These are phyloP conservation scores for Mallotus japonicus DNA, from an alignment of 441 rosid species.

Conservation along the genomic window DNA sequence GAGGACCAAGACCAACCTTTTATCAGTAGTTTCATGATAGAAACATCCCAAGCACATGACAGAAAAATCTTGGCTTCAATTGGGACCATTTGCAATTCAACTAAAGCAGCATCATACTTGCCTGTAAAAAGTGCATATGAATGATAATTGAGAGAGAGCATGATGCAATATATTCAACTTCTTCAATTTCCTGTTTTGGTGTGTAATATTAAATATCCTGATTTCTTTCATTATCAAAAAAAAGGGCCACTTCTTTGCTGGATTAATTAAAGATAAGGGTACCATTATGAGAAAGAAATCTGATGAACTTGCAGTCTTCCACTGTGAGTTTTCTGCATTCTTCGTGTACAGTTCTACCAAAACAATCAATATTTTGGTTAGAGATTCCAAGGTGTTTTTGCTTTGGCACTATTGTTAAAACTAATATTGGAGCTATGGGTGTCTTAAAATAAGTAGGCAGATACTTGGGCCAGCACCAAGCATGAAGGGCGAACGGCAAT, in stretches of 20 bases:
- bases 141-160: background rate
- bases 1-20: background rate
- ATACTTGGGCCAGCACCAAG: no score
- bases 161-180: background rate
- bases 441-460: no score
- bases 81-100: conserved; percentile 16
- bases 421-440: no score
- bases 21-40: conserved; percentile 20
- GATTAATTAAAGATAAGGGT: background rate
- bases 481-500: no score
- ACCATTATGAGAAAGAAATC: no score
- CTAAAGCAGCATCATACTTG: background rate
- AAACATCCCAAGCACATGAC: conserved; percentile 17
- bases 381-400: no score
- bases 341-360: no score
- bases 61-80: background rate
- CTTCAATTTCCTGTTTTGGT: background rate
- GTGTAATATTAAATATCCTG: background rate
- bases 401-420: no score
- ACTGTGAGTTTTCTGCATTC: no score
- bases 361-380: no score
- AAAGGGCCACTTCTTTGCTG: background rate
- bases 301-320: no score
- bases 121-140: conserved; percentile 2
- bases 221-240: background rate